Evolutionary conservation across 495 filamentous ascomycete genomes (phyloP).

Genomic region (Pyrenopolyporus hunteri): DNA sequence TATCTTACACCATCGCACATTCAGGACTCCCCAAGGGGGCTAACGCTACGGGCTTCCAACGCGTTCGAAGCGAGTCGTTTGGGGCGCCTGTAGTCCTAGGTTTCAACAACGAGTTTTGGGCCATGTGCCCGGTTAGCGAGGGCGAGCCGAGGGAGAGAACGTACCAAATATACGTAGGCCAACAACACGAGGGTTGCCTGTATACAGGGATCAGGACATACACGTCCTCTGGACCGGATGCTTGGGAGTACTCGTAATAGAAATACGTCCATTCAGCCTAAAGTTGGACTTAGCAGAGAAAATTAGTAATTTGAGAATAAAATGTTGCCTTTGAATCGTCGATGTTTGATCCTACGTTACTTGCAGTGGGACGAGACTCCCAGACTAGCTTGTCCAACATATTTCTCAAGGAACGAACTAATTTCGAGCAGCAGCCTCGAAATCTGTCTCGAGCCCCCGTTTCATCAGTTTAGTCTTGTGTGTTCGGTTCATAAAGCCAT

Average conservation of each 20-base stretch:
- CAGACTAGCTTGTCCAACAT: too few relatives aligned
- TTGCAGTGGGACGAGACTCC: too few relatives aligned
- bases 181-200: conserved; percentile 1
- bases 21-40: conserved; percentile 31
- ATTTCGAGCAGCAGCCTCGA: too few relatives aligned
- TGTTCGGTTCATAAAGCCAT: too few relatives aligned
- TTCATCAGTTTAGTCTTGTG: too few relatives aligned
- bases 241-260: conserved; percentile 23
- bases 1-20: conserved; percentile 35
- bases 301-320: too few relatives aligned
- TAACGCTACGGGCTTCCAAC: conserved; percentile 24
- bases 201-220: conserved; percentile 20
- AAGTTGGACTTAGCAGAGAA: too few relatives aligned
- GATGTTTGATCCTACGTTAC: too few relatives aligned
- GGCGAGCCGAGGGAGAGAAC: conserved; percentile 25
- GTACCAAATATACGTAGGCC: conserved; percentile 30
- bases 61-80: conserved; percentile 17
- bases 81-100: conserved; percentile 24
- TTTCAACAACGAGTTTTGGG: not conserved
- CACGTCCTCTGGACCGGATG: conserved; percentile 5
- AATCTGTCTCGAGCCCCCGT: too few relatives aligned
- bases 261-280: not conserved
- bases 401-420: too few relatives aligned
- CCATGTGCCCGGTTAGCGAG: conserved; percentile 32
- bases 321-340: too few relatives aligned